Conservation (phyloP, 805 yeast genomes). For the Zygoascus ofunaensis region DNA sequence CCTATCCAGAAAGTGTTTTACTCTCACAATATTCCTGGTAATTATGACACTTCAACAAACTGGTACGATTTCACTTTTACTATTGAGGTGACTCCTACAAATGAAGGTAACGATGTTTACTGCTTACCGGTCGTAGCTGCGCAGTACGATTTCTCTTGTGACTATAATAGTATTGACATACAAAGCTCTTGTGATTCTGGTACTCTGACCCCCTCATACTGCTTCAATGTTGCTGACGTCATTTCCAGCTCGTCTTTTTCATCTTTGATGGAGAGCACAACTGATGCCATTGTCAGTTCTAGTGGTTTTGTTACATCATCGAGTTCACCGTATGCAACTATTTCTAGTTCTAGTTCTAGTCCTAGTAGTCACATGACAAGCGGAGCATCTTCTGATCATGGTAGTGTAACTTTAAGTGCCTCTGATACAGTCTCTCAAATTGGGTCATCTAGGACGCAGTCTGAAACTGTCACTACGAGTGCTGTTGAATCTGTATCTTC, state of each 20-base stretch:
- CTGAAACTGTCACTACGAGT: background rate
- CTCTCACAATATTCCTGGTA: background rate
- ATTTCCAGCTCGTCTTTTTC: too few species aligned
- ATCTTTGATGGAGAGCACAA: too few species aligned
- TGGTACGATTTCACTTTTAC: background rate
- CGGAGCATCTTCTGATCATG: background rate
- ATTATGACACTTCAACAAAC: background rate
- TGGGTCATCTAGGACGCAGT: background rate
- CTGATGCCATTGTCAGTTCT: background rate
- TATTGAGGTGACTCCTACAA: background rate
- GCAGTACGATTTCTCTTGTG: background rate
- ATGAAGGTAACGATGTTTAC: background rate
- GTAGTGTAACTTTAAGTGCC: background rate
- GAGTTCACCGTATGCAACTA: background rate
- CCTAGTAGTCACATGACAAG: background rate
- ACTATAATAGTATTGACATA: background rate
- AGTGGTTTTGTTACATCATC: background rate
- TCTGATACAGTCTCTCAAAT: background rate
- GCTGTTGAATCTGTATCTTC: background rate
- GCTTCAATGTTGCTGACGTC: background rate
- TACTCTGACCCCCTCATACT: background rate
- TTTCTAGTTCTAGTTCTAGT: background rate
- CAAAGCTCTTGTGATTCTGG: background rate
- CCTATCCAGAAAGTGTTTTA: background rate
- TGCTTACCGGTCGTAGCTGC: background rate